A percentile compares a stretch with the other conserved stretches of the same genome.
phyloP scores from a whole-genome alignment of 805 yeast genomes.

The Yarrowia deformans region DNA sequence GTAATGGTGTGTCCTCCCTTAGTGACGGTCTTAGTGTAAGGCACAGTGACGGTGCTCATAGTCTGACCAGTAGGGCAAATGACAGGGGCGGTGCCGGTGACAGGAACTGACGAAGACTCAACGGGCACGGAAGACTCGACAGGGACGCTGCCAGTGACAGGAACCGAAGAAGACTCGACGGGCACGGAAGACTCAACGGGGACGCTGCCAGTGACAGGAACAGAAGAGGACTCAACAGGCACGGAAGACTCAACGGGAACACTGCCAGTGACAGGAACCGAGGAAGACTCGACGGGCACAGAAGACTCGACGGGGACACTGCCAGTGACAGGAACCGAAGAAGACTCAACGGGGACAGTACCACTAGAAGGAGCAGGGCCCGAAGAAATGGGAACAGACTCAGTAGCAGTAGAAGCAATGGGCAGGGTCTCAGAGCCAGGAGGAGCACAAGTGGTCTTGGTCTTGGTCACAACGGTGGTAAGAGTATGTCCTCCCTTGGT shows the following conservation, averaged over 20 bases:
- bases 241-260: too few species aligned
- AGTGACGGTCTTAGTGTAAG: background rate
- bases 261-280: too few species aligned
- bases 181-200: background rate
- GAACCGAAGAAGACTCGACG: background rate
- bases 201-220: too few species aligned
- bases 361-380: background rate
- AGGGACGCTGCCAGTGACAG: background rate
- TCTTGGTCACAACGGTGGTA: slow-evolving; percentile 3
- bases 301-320: too few species aligned
- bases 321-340: too few species aligned
- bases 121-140: background rate
- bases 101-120: too few species aligned
- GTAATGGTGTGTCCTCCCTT: background rate
- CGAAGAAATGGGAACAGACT: background rate
- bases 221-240: too few species aligned
- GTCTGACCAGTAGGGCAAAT: slow-evolving; percentile 7
- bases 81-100: too few species aligned
- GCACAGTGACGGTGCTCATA: background rate
- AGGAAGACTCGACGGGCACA: too few species aligned
- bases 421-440: slow-evolving; percentile 7
- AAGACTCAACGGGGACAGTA: background rate
- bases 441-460: slow-evolving; percentile 9
- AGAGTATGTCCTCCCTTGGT: background rate
- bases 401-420: background rate